Percentiles rank a stretch among this genome's conserved stretches.
These are phyloP conservation scores for Poa annua DNA, from an alignment of 176 grass and related monocot genomes.

Conservation along the genomic window DNA sequence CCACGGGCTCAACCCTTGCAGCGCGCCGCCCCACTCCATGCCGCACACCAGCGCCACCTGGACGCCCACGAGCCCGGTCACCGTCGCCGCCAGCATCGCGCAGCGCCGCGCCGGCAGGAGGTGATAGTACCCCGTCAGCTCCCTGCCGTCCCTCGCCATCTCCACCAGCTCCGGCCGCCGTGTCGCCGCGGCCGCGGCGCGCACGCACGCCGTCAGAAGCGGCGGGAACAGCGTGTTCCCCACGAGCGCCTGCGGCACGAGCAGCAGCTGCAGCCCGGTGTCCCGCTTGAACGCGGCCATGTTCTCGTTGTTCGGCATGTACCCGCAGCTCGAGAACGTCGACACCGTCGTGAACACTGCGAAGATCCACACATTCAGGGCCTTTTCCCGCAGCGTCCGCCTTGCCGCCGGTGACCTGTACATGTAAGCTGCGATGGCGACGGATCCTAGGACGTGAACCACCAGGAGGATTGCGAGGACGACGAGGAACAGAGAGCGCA, in stretches of 20 bases:
- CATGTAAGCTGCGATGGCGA: conserved; percentile 46
- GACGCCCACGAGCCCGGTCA: conserved; percentile 22
- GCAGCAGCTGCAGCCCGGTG: conserved; percentile 59
- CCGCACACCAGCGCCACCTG: conserved; percentile 45
- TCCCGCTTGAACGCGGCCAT: conserved; percentile 57
- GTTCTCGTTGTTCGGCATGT: conserved; percentile 69
- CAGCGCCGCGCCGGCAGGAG: conserved; percentile 52
- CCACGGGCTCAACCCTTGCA: conserved; percentile 43
- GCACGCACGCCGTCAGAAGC: conserved; percentile 45
- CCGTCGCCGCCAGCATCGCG: conserved; percentile 50
- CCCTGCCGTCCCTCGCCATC: conserved; percentile 21
- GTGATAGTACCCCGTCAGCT: conserved; percentile 51
- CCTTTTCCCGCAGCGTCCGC: conserved; percentile 49
- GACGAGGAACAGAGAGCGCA: conserved; percentile 40
- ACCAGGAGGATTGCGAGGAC: conserved; percentile 48
- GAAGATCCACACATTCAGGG: conserved; percentile 53
- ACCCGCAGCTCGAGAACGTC: conserved; percentile 70
- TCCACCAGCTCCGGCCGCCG: conserved; percentile 43
- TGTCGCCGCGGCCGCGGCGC: conserved; percentile 43
- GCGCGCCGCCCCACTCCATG: conserved; percentile 59
- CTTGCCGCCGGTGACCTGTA: conserved; percentile 28
- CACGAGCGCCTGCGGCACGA: conserved; percentile 53
- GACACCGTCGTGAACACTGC: conserved; percentile 66
- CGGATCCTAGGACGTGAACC: conserved; percentile 42
- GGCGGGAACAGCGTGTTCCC: conserved; percentile 63